Conservation (phyloP, 2,329 filamentous ascomycete species). For the Paecilomyces niveus region DNA sequence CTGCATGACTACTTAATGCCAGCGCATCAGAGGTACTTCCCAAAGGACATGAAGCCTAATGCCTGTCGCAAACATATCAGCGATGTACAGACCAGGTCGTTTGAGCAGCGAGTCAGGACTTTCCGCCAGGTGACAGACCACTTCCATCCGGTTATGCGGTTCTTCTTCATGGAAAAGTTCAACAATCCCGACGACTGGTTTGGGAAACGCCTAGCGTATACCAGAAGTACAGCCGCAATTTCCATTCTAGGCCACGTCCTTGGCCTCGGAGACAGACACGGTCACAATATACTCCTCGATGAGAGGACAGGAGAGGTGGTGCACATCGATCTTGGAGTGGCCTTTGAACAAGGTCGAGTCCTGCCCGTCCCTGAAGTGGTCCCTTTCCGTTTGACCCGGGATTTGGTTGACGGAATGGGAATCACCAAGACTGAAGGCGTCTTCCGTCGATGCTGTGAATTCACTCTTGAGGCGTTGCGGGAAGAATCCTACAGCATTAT, state of each 20-base stretch:
- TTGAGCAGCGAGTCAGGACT: conserved; percentile 63
- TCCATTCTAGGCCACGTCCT: conserved; percentile 92
- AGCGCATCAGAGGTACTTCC: conserved; percentile 79
- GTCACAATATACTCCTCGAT: conserved; percentile 94
- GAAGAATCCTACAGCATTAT: conserved; percentile 96
- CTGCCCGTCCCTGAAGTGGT: conserved; percentile 92
- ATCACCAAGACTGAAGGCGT: conserved; percentile 92
- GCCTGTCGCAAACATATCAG: conserved; percentile 74
- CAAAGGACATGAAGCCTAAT: conserved; percentile 69
- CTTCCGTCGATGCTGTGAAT: conserved; percentile 96
- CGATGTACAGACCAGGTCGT: conserved; percentile 61
- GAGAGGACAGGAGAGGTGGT: conserved; percentile 85
- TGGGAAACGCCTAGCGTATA: conserved; percentile 78
- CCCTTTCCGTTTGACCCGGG: conserved; percentile 86
- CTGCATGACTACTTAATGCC: conserved; percentile 89
- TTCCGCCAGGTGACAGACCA: conserved; percentile 72
- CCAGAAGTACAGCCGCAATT: conserved; percentile 85
- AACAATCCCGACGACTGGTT: conserved; percentile 96
- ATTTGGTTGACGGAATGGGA: conserved; percentile 96
- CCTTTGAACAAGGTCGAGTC: conserved; percentile 94
- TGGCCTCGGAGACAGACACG: conserved; percentile 87
- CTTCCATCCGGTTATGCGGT: conserved; percentile 89
- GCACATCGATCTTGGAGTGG: conserved; percentile 93
- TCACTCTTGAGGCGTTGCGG: conserved; percentile 89
- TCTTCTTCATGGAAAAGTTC: conserved; percentile 96